Evolutionary conservation across 148 eudicot species (phyloP).

Genomic region (Persicaria tinctoria): DNA sequence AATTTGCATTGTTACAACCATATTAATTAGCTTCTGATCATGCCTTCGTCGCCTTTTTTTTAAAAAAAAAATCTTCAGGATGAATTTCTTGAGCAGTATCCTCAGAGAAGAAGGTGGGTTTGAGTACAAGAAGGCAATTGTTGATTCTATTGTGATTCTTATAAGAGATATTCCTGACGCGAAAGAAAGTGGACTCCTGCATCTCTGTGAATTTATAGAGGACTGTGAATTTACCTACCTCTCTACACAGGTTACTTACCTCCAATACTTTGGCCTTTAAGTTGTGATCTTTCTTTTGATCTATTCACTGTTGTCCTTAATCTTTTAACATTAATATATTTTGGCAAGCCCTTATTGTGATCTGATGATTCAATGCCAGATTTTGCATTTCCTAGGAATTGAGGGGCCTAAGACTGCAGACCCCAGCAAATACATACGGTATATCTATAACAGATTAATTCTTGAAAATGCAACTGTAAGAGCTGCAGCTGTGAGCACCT

Average conservation of each 20-base stretch:
- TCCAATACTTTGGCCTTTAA: neutral
- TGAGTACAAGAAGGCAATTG: slow-evolving; percentile 96
- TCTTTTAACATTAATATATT: neutral
- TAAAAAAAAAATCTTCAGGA: slow-evolving; percentile 26
- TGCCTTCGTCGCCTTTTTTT: slow-evolving; percentile 12
- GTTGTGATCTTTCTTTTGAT: neutral
- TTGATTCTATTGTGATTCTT: slow-evolving; percentile 90
- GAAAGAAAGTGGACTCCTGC: slow-evolving; percentile 91
- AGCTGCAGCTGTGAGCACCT: slow-evolving; percentile 95
- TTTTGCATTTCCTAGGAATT: slow-evolving; percentile 91
- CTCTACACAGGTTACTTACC: slow-evolving; percentile 54
- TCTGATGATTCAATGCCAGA: slow-evolving; percentile 31
- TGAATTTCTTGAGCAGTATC: slow-evolving; percentile 94
- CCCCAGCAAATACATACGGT: slow-evolving; percentile 90
- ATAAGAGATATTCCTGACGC: slow-evolving; percentile 98
- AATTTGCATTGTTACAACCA: neutral
- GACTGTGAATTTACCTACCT: slow-evolving; percentile 99
- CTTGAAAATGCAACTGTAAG: slow-evolving; percentile 98
- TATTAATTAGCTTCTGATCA: neutral
- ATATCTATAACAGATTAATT: slow-evolving; percentile 85
- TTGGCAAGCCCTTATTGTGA: neutral
- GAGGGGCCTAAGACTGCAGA: slow-evolving; percentile 97
- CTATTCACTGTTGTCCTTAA: neutral
- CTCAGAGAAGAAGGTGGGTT: slow-evolving; percentile 99
- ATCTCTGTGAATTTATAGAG: slow-evolving; percentile 96